Percentiles rank a stretch among this genome's conserved stretches.
Evolutionary conservation across 2,329 filamentous ascomycete genomes (phyloP).

Genomic region (Hirsutella minnesotensis): DNA sequence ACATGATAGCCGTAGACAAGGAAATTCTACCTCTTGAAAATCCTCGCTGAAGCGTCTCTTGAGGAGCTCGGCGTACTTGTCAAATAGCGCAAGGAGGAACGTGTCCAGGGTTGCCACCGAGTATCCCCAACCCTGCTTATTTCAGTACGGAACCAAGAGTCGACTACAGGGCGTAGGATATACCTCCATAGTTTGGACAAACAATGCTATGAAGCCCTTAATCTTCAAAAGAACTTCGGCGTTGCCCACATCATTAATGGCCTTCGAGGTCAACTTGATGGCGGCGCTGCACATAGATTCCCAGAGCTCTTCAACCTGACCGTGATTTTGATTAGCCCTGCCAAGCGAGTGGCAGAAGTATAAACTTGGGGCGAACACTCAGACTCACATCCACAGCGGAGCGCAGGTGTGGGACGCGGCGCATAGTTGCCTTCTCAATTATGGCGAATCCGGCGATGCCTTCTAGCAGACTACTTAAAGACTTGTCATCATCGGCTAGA

Average conservation of each 20-base stretch:
- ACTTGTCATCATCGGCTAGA: conserved; percentile 69
- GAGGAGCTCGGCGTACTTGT: conserved; percentile 84
- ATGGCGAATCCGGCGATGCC: conserved; percentile 95
- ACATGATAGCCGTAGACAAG: background rate
- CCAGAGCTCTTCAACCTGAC: conserved; percentile 90
- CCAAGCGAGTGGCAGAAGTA: too few relatives aligned
- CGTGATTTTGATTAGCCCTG: too few relatives aligned
- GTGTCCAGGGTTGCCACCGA: conserved; percentile 70
- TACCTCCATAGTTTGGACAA: conserved; percentile 97
- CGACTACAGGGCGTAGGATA: conserved; percentile 14
- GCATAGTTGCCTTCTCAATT: conserved; percentile 89
- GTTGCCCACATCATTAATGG: conserved; percentile 68
- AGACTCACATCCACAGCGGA: conserved; percentile 66
- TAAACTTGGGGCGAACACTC: too few relatives aligned
- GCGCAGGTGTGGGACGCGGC: conserved; percentile 70
- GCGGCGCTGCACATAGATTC: conserved; percentile 92
- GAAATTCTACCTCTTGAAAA: conserved; percentile 66
- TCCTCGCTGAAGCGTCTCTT: conserved; percentile 89
- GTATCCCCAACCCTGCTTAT: conserved; percentile 88
- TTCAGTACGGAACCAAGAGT: too few relatives aligned
- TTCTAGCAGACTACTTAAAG: conserved; percentile 82
- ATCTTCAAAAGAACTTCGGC: conserved; percentile 88
- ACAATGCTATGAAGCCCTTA: conserved; percentile 83
- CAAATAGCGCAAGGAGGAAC: conserved; percentile 79
- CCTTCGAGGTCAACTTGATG: conserved; percentile 69